phyloP scores from a whole-genome alignment of 352 stramenopile species.

The Phytopythium oedochilum region DNA sequence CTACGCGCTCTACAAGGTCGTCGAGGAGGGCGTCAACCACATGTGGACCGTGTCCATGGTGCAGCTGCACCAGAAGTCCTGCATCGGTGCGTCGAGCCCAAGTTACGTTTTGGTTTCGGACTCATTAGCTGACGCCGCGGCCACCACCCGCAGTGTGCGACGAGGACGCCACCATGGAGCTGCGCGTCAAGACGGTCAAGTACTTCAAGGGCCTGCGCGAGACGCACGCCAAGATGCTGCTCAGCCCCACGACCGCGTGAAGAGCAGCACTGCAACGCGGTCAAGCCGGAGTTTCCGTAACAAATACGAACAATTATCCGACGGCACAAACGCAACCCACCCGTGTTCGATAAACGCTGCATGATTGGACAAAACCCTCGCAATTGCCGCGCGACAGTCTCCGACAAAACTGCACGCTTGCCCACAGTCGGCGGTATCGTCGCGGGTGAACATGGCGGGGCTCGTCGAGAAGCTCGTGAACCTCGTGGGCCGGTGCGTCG shows the following conservation, averaged over 20 bases:
- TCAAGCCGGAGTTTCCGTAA: background rate
- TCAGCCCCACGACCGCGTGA: background rate
- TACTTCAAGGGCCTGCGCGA: conserved; percentile 86
- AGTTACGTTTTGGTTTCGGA: too few species aligned
- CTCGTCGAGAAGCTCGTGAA: conserved; percentile 87
- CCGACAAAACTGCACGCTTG: too few species aligned
- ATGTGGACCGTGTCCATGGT: conserved; percentile 91
- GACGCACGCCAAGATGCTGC: conserved; percentile 42
- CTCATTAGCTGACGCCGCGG: background rate
- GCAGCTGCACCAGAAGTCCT: conserved; percentile 77
- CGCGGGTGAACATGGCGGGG: conserved; percentile 58
- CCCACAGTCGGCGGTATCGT: too few species aligned
- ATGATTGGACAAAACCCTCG: too few species aligned
- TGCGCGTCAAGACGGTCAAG: conserved; percentile 89
- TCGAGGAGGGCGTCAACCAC: conserved; percentile 88
- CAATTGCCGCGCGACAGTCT: too few species aligned
- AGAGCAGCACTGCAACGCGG: background rate
- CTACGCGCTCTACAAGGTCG: conserved; percentile 86
- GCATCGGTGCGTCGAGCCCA: conserved; percentile 70
- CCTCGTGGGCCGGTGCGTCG: conserved; percentile 64
- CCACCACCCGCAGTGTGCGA: conserved; percentile 59
- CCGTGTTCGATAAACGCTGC: too few species aligned
- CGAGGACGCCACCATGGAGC: conserved; percentile 85
- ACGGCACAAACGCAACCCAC: too few species aligned
- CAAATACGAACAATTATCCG: too few species aligned